Evolutionary conservation across 441 rosid species (phyloP).

Genomic region (Arabidopsis lyrata): DNA sequence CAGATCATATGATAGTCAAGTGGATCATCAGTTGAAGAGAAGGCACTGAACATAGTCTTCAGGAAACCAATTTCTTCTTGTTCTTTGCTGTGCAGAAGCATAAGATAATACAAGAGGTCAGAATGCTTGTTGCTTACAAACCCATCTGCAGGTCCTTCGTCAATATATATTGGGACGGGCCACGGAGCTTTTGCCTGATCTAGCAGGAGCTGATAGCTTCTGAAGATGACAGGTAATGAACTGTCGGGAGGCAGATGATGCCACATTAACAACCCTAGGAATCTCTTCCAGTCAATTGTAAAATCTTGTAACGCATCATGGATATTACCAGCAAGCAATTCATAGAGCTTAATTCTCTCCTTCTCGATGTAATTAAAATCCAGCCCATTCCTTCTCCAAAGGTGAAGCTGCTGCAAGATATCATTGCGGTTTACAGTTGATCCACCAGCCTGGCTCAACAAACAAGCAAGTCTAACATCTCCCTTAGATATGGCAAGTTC

Average conservation of each 20-base stretch:
- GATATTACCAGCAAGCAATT: conserved; percentile 94
- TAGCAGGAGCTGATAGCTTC: conserved; percentile 73
- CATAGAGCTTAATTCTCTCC: conserved; percentile 79
- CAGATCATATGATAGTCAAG: conserved; percentile 99
- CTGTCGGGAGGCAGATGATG: conserved; percentile 78
- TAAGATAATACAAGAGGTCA: conserved; percentile 92
- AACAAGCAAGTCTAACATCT: conserved; percentile 94
- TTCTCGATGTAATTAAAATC: conserved; percentile 91
- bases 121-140: conserved; percentile 56
- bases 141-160: conserved; percentile 77
- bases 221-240: conserved; percentile 71
- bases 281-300: conserved; percentile 95
- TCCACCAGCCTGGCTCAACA: conserved; percentile 98
- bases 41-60: conserved; percentile 92
- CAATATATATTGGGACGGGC: conserved; percentile 87
- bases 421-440: conserved; percentile 78
- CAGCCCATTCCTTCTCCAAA: conserved; percentile 89
- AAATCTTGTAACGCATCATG: conserved; percentile 65
- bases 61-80: conserved; percentile 60
- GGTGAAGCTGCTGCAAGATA: conserved; percentile 75
- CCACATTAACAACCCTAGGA: conserved; percentile 97
- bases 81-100: conserved; percentile 91
- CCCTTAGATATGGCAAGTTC: conserved; percentile 92
- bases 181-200: conserved; percentile 75
- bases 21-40: conserved; percentile 92